Conservation (phyloP, 169 alveolate species). For the Plasmodium vinckei region DNA sequence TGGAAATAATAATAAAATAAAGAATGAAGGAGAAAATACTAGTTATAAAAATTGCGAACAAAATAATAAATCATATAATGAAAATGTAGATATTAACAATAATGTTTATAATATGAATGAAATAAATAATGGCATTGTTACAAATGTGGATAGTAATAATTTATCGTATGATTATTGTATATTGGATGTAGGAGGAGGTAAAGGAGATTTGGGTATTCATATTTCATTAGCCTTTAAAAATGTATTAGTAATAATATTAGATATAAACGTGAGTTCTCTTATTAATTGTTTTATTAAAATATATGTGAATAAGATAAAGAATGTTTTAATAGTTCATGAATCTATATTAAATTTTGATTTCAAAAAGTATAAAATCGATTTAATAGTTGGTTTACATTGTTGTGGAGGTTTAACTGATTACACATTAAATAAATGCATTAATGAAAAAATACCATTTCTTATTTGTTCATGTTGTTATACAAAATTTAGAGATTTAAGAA, state of each 20-base stretch:
- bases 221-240: conserved; percentile 69
- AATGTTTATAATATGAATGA: not conserved
- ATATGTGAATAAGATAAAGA: conserved; percentile 39
- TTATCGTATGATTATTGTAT: conserved; percentile 52
- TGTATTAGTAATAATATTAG: conserved; percentile 65
- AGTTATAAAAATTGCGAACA: not conserved
- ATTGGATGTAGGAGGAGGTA: conserved; percentile 75
- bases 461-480: conserved; percentile 72
- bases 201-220: conserved; percentile 74
- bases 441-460: conserved; percentile 63
- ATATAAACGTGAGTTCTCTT: conserved; percentile 63
- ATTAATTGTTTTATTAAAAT: conserved; percentile 67
- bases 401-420: conserved; percentile 76
- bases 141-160: not conserved
- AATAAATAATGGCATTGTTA: too few relatives aligned
- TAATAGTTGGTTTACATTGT: conserved; percentile 66
- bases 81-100: not conserved
- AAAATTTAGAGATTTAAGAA: conserved; percentile 55
- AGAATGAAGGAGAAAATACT: not conserved
- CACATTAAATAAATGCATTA: conserved; percentile 38
- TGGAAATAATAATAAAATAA: conserved; percentile 1
- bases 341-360: conserved; percentile 72
- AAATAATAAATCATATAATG: not conserved
- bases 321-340: conserved; percentile 59
- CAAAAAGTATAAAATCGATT: conserved; percentile 60